Evolutionary conservation across 768 basidiomycete species (phyloP).

Genomic region (Suillus americanus): DNA sequence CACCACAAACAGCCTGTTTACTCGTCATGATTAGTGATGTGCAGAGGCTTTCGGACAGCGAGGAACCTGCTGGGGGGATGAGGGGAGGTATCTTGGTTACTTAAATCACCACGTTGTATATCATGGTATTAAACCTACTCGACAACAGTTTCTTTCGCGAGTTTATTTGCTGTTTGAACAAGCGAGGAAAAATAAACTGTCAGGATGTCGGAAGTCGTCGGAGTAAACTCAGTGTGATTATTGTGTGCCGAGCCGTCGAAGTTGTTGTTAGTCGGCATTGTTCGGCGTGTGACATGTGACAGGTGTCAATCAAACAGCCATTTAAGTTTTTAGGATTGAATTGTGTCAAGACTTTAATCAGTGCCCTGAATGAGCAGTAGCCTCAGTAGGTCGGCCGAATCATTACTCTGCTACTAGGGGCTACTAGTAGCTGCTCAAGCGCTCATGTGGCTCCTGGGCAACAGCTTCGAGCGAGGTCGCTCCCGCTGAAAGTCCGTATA

Average conservation of each 20-base stretch:
- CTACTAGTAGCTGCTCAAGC: too few relatives aligned
- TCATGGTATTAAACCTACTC: too few relatives aligned
- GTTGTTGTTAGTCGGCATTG: background rate
- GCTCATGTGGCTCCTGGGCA: background rate
- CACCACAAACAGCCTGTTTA: background rate
- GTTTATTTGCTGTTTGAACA: too few relatives aligned
- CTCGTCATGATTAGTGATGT: background rate
- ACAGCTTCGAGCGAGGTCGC: background rate
- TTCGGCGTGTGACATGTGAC: background rate
- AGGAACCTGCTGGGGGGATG: background rate
- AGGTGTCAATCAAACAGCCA: background rate
- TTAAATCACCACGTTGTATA: background rate
- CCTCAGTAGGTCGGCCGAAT: background rate
- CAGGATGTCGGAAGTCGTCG: too few relatives aligned
- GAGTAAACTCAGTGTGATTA: too few relatives aligned
- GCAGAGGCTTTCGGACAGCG: background rate
- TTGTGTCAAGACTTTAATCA: too few relatives aligned
- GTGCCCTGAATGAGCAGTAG: too few relatives aligned
- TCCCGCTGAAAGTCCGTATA: conserved; percentile 15
- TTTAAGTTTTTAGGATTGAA: background rate
- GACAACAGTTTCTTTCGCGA: too few relatives aligned
- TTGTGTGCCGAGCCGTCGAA: too few relatives aligned
- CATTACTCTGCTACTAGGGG: background rate
- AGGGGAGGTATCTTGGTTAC: background rate
- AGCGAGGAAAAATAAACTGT: too few relatives aligned